Percentiles rank a stretch among this genome's conserved stretches.
phyloP scores from a whole-genome alignment of 208 protist species.

The Wallacemonas sp. region DNA sequence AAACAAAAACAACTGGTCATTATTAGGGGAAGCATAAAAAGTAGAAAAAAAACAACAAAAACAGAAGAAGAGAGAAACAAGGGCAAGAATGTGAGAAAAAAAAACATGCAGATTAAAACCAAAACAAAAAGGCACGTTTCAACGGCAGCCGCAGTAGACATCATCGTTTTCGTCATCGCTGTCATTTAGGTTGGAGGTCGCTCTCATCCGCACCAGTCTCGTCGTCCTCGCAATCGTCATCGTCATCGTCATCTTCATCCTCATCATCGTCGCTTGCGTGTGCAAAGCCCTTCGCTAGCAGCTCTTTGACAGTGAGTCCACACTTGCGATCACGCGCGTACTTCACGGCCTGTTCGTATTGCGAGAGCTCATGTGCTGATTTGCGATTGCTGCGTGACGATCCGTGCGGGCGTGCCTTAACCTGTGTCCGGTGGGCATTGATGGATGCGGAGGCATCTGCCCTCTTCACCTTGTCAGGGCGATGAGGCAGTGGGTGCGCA shows the following conservation, averaged over 20 bases:
- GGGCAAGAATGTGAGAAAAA: background rate
- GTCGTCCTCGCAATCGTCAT: background rate
- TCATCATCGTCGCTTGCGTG: background rate
- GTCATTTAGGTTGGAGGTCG: too few relatives aligned
- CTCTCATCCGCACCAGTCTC: too few relatives aligned
- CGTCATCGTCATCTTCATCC: conserved; percentile 2
- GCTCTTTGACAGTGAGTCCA: conserved; percentile 17
- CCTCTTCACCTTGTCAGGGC: too few relatives aligned
- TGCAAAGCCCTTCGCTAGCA: conserved; percentile 1
- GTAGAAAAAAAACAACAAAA: background rate
- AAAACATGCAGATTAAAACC: background rate
- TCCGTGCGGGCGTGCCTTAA: too few relatives aligned
- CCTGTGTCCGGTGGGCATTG: too few relatives aligned
- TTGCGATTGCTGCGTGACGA: too few relatives aligned
- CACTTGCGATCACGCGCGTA: conserved; percentile 10
- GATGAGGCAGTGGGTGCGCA: too few relatives aligned
- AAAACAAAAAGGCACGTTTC: background rate
- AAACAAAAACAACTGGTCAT: too few relatives aligned
- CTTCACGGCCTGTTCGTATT: conserved; percentile 19
- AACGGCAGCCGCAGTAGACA: too few relatives aligned
- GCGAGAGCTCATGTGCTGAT: too few relatives aligned
- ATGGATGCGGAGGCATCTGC: too few relatives aligned
- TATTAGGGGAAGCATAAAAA: too few relatives aligned
- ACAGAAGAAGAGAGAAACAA: background rate
- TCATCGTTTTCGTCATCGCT: background rate